Percentiles rank a stretch among this genome's conserved stretches.
phyloP scores from a whole-genome alignment of 495 filamentous ascomycete species.

The Haplographium delicatum region DNA sequence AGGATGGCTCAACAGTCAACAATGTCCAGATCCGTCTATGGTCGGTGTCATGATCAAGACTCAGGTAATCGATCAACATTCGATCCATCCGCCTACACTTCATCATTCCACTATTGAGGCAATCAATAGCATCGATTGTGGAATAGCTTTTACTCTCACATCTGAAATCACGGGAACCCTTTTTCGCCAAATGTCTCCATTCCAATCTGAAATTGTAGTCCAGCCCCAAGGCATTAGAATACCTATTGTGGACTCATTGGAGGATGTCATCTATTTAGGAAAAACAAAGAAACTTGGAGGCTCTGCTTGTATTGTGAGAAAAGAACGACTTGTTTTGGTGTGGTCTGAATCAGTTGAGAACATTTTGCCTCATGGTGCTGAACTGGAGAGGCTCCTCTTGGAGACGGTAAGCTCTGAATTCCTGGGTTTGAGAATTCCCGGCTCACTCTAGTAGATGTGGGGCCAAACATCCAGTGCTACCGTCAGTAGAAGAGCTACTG shows the following conservation, averaged over 20 bases:
- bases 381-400: slow-evolving; percentile 30
- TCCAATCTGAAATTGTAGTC: slow-evolving; percentile 32
- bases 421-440: background rate
- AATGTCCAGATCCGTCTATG: background rate
- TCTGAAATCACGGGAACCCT: slow-evolving; percentile 31
- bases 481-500: background rate
- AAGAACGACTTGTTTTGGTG: slow-evolving; percentile 34
- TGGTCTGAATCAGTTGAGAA: slow-evolving; percentile 35
- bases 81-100: background rate
- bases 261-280: slow-evolving; percentile 14
- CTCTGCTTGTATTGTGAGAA: slow-evolving; percentile 29
- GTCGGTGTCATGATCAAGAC: background rate
- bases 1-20: background rate
- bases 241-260: slow-evolving; percentile 30
- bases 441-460: slow-evolving; percentile 15
- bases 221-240: slow-evolving; percentile 26
- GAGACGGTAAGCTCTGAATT: slow-evolving; percentile 6
- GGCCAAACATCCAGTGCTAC: background rate
- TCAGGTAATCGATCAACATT: background rate
- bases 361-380: slow-evolving; percentile 31
- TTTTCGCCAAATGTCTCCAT: slow-evolving; percentile 28
- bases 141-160: slow-evolving; percentile 34
- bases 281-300: slow-evolving; percentile 22
- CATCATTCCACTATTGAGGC: background rate
- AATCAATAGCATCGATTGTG: background rate